Evolutionary conservation across 768 basidiomycete genomes (phyloP).

Genomic region (Tricholoma flavovirens): DNA sequence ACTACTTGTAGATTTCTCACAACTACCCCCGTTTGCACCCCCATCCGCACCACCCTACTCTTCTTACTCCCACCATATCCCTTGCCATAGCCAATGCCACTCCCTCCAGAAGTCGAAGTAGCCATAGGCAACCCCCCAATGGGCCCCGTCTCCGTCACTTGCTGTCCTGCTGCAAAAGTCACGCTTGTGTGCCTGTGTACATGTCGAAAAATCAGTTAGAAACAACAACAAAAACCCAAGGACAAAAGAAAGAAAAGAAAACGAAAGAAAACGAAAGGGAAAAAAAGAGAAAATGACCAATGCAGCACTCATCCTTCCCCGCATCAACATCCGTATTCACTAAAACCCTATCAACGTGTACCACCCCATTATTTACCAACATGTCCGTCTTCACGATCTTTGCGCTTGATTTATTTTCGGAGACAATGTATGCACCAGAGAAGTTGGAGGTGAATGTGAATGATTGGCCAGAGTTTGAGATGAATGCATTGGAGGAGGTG

Average conservation of each 20-base stretch:
- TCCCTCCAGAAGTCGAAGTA: not conserved
- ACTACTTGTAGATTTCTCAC: too few species aligned
- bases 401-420: conserved; percentile 32
- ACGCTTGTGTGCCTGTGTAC: conserved; percentile 34
- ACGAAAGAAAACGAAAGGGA: not conserved
- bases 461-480: conserved; percentile 53
- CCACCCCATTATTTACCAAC: conserved; percentile 60
- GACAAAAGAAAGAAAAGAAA: not conserved
- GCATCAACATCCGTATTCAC: conserved; percentile 37
- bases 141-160: conserved; percentile 35
- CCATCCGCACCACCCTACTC: too few species aligned
- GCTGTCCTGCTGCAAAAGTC: conserved; percentile 38
- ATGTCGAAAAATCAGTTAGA: not conserved
- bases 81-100: not conserved
- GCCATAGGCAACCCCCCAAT: conserved; percentile 21
- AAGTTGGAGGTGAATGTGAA: conserved; percentile 48
- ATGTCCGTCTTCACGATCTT: conserved; percentile 54
- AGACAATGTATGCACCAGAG: conserved; percentile 52
- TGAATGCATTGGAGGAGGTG: conserved; percentile 14
- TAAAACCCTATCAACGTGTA: conserved; percentile 55
- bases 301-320: conserved; percentile 45
- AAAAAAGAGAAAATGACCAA: conserved; percentile 25
- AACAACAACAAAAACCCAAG: not conserved
- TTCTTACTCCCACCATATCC: not conserved
- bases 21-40: too few species aligned